These are phyloP conservation scores for Blastomyces parvus DNA, from an alignment of 2,329 filamentous ascomycete species.

Conservation along the genomic window DNA sequence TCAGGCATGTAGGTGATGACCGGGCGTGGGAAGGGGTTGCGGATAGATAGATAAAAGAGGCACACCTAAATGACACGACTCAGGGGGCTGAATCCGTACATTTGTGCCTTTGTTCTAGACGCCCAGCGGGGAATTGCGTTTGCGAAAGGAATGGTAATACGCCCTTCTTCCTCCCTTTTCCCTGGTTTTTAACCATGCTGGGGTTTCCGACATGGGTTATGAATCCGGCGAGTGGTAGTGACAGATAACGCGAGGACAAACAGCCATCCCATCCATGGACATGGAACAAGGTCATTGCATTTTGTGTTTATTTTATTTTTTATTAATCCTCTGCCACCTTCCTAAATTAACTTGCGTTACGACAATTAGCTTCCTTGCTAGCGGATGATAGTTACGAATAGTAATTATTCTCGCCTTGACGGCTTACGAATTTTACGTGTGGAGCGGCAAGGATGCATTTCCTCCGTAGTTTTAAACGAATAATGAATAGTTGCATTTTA, in stretches of 20 bases:
- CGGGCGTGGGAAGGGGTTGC: slow-evolving; percentile 31
- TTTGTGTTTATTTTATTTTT: too few species aligned
- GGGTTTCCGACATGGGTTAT: background rate
- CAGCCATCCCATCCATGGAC: too few species aligned
- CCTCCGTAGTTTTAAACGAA: background rate
- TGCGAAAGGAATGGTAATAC: background rate
- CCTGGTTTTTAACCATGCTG: background rate
- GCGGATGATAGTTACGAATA: background rate
- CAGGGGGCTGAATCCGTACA: background rate
- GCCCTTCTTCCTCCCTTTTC: too few species aligned
- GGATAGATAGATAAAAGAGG: background rate
- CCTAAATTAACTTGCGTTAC: background rate
- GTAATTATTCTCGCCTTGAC: background rate
- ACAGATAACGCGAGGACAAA: background rate
- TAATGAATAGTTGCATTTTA: background rate
- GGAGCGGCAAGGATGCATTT: background rate
- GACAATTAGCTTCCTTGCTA: background rate
- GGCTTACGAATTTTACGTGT: background rate
- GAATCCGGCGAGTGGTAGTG: background rate
- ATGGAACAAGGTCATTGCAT: background rate
- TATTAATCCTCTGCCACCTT: background rate
- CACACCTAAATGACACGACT: too few species aligned
- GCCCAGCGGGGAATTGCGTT: background rate
- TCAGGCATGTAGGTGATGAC: slow-evolving; percentile 34
- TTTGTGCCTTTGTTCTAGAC: background rate